Evolutionary conservation across 331 rosid genomes (phyloP).

Genomic region (Erythrophleum ivorense): DNA sequence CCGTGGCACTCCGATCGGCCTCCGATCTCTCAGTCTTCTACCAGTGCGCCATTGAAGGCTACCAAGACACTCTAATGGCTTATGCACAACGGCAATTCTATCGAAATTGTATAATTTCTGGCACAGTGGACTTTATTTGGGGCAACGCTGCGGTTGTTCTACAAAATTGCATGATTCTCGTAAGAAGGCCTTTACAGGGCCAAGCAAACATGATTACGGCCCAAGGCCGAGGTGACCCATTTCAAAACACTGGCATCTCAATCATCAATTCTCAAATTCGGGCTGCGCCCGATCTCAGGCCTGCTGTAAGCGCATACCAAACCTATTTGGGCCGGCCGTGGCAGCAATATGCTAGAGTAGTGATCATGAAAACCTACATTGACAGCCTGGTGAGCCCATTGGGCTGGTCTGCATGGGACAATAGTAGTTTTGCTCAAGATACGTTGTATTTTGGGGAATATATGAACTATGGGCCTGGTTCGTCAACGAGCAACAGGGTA

Average conservation of each 20-base stretch:
- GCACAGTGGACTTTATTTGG: slow-evolving; percentile 85
- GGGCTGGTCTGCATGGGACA: slow-evolving; percentile 73
- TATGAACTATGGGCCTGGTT: slow-evolving; percentile 64
- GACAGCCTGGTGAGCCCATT: slow-evolving; percentile 62
- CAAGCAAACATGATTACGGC: slow-evolving; percentile 82
- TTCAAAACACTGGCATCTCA: slow-evolving; percentile 65
- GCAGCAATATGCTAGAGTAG: slow-evolving; percentile 67
- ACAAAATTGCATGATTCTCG: slow-evolving; percentile 67
- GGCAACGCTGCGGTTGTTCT: slow-evolving; percentile 80
- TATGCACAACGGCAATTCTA: slow-evolving; percentile 88
- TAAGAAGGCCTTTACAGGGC: slow-evolving; percentile 61
- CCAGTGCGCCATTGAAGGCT: slow-evolving; percentile 65
- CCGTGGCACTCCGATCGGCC: slow-evolving; percentile 74
- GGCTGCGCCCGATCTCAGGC: slow-evolving; percentile 60
- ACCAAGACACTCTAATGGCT: slow-evolving; percentile 89
- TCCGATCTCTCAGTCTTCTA: slow-evolving; percentile 79
- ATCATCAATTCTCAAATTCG: slow-evolving; percentile 63
- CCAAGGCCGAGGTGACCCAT: slow-evolving; percentile 80
- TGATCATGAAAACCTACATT: slow-evolving; percentile 57
- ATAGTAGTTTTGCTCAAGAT: slow-evolving; percentile 47
- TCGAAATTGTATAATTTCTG: slow-evolving; percentile 68
- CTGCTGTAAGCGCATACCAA: slow-evolving; percentile 37
- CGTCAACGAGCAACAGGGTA: slow-evolving; percentile 54
- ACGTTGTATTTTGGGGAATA: slow-evolving; percentile 75
- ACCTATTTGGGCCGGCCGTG: slow-evolving; percentile 88